Percentiles rank a stretch among this genome's conserved stretches.
Conservation (phyloP, 129 eudicot genomes). For the Flaveria linearis region DNA sequence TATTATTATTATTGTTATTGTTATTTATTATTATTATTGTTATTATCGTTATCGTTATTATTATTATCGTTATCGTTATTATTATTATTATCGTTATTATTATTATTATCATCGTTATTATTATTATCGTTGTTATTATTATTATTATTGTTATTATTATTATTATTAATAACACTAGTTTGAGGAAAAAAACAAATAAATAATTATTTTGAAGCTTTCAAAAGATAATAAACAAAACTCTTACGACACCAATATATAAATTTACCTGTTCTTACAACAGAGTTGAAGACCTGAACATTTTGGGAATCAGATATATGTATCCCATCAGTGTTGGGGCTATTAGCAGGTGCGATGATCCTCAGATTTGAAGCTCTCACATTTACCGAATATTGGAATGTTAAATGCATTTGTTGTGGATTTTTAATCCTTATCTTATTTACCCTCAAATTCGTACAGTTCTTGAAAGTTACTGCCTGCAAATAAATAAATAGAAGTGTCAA, state of each 20-base stretch:
- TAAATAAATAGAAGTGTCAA: not conserved
- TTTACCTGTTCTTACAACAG: conserved; percentile 56
- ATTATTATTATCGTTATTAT: too few relatives aligned
- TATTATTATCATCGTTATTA: too few relatives aligned
- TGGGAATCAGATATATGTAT: conserved; percentile 63
- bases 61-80: too few relatives aligned
- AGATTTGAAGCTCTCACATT: conserved; percentile 60
- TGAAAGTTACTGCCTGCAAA: conserved; percentile 74
- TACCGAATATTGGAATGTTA: conserved; percentile 46
- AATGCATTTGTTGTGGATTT: conserved; percentile 89
- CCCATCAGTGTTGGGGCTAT: conserved; percentile 96
- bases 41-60: too few relatives aligned
- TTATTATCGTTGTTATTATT: too few relatives aligned
- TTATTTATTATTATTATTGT: too few relatives aligned
- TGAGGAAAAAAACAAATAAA: not conserved
- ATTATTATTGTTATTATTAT: too few relatives aligned
- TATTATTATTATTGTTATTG: too few relatives aligned
- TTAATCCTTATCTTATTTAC: conserved; percentile 46
- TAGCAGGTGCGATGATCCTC: conserved; percentile 50
- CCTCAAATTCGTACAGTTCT: conserved; percentile 53
- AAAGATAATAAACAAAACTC: not conserved
- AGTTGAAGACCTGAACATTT: conserved; percentile 47
- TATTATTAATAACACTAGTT: not conserved
- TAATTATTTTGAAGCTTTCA: not conserved
- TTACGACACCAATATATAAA: not conserved